A percentile compares a stretch with the other conserved stretches of the same genome.
These are phyloP conservation scores for Xylaria sp. DNA, from an alignment of 2,329 filamentous ascomycete species.

Conservation along the genomic window DNA sequence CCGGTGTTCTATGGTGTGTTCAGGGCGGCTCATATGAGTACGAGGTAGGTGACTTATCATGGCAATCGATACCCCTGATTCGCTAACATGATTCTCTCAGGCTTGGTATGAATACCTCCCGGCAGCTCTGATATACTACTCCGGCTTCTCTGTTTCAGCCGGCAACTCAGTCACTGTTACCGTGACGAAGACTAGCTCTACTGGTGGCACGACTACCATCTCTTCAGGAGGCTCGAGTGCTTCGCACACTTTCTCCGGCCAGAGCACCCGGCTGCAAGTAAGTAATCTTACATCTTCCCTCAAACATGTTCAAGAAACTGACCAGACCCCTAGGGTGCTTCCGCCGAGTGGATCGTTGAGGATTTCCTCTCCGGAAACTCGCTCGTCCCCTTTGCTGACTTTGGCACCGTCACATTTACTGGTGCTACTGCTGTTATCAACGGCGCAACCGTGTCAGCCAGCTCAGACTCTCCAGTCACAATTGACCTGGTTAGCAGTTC, in stretches of 20 bases:
- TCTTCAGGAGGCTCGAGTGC: conserved; percentile 17
- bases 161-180: conserved; percentile 20
- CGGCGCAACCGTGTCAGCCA: conserved; percentile 16
- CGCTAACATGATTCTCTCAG: background rate
- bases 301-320: background rate
- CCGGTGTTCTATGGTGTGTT: conserved; percentile 27
- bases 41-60: conserved; percentile 11
- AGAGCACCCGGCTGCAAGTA: conserved; percentile 23
- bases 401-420: conserved; percentile 26
- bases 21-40: conserved; percentile 19
- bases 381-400: conserved; percentile 26
- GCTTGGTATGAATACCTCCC: conserved; percentile 28
- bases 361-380: conserved; percentile 18
- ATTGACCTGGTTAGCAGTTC: conserved; percentile 19
- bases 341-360: conserved; percentile 28
- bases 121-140: conserved; percentile 18
- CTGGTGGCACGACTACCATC: conserved; percentile 18
- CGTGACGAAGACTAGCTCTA: conserved; percentile 23
- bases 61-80: background rate
- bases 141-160: conserved; percentile 16
- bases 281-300: background rate
- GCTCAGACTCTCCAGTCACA: conserved; percentile 10
- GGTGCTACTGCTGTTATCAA: conserved; percentile 22
- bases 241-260: conserved; percentile 23
- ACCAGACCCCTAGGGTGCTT: conserved; percentile 7